A percentile compares a stretch with the other conserved stretches of the same genome.
phyloP scores from a whole-genome alignment of 2,329 filamentous ascomycete genomes.

The Plectosphaerella sp. region DNA sequence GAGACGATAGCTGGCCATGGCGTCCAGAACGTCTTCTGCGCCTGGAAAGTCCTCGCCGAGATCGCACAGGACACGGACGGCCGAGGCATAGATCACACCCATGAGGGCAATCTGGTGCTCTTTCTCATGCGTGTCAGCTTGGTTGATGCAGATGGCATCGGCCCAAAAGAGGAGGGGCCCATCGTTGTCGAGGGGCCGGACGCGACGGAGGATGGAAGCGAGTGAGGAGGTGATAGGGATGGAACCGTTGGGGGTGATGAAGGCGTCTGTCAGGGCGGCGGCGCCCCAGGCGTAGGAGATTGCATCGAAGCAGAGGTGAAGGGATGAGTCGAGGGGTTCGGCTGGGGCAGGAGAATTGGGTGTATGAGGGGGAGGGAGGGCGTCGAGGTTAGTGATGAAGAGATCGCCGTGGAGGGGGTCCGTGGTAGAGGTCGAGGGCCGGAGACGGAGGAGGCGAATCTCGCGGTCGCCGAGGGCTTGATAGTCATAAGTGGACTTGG shows the following conservation, averaged over 20 bases:
- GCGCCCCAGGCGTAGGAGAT: constrained; percentile 32
- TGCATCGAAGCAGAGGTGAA: constrained; percentile 14
- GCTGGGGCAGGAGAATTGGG: neutral
- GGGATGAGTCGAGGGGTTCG: neutral
- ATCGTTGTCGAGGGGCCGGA: constrained; percentile 4
- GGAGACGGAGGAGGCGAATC: neutral
- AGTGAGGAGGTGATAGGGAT: constrained; percentile 9
- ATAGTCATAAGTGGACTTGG: neutral
- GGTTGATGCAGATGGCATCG: constrained; percentile 16
- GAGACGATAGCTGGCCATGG: neutral
- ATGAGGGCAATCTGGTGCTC: constrained; percentile 12
- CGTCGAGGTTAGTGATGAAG: neutral
- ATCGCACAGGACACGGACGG: constrained; percentile 19
- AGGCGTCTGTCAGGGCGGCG: constrained; percentile 12
- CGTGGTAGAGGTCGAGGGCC: neutral
- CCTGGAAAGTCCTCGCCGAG: constrained; percentile 13
- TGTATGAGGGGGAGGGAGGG: neutral
- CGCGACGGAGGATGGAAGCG: constrained; percentile 6
- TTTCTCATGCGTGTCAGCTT: constrained; percentile 9
- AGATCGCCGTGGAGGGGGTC: neutral
- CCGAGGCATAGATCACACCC: constrained; percentile 17
- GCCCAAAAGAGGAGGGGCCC: constrained; percentile 10
- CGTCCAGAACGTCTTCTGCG: neutral
- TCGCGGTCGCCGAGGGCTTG: neutral
- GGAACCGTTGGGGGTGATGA: neutral